Conservation (phyloP, 352 stramenopile species). For the Phytophthora quininea region DNA sequence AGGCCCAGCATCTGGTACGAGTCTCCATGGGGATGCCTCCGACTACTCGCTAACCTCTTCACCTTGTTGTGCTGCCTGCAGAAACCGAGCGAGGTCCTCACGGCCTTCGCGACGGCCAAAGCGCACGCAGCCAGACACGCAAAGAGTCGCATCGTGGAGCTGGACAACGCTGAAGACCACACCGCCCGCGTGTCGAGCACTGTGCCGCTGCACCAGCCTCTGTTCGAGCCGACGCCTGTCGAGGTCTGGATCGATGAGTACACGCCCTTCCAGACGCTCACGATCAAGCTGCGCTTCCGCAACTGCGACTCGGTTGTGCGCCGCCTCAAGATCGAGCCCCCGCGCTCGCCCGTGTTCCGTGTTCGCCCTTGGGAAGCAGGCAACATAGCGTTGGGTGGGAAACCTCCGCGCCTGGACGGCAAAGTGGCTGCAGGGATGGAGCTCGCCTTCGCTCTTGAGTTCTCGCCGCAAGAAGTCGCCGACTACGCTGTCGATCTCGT, state of each 20-base stretch:
- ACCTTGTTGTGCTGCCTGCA: conserved; percentile 12
- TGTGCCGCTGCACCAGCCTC: conserved; percentile 83
- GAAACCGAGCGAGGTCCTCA: conserved; percentile 76
- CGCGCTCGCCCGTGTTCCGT: conserved; percentile 90
- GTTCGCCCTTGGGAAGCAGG: conserved; percentile 40
- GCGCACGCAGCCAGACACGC: conserved; percentile 43
- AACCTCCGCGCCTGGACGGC: conserved; percentile 49
- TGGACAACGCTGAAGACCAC: conserved; percentile 81
- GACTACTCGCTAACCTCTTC: conserved; percentile 3
- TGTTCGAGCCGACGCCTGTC: conserved; percentile 87
- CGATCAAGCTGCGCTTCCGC: conserved; percentile 88
- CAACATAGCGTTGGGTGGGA: conserved; percentile 12
- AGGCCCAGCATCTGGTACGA: conserved; percentile 28
- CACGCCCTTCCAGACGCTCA: conserved; percentile 84
- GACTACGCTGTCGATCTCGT: conserved; percentile 92
- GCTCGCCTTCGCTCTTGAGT: conserved; percentile 90
- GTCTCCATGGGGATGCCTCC: not conserved
- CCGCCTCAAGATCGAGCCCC: conserved; percentile 88
- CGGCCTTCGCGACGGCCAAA: conserved; percentile 66
- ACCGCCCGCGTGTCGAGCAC: conserved; percentile 57
- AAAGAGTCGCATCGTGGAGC: conserved; percentile 56
- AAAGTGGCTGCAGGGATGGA: conserved; percentile 96
- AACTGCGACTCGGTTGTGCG: conserved; percentile 93
- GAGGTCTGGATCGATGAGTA: conserved; percentile 94
- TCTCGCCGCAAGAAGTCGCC: conserved; percentile 88